Base-by-base conservation (phyloP, 495 filamentous ascomycete species). In the Penicillium subrubescens region DNA sequence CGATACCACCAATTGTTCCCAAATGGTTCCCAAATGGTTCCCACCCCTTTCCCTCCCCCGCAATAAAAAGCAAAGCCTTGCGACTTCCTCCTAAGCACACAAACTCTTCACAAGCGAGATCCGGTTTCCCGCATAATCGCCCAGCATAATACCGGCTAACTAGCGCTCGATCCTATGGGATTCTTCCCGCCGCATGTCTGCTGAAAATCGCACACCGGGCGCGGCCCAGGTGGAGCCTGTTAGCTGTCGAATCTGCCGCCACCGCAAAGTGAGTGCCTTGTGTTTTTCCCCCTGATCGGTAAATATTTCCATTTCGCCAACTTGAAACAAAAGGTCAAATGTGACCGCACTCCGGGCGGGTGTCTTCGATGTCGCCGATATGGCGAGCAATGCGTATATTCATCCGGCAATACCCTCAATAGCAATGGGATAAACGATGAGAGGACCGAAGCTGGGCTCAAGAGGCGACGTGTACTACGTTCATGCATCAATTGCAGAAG, bases 291-390 rank as follows among this genome's bases (percentile, higher is more conserved):
- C 25, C 48, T 25, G 48, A 52, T 14, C 25, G 48, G 27, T 52
- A 27, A 52, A 31, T 52, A 52, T 31, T 52, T 52, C 15, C 48
- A 8, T 52, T 52, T 52, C 12, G 25, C 48, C 48, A 31, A 52
- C 48, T 52, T 29, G 48, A n/a, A 52, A 52, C 25, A 48, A 50
- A 50, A 52, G 48, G 48, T 52, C 12, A 52, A 52, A 52, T 52
- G 48, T 52, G 48, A 52, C 25, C 48, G 48, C 48, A 52, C 48
- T 12, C 48, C 15, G 5, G 48, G 48, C 12, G 48, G 48, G 27
- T 52, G 48, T 25, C 48, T 52, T 6, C 48, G 48, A 52, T 52
- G 48, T 25, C 48, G 48, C 23, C 48, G 48, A n/a, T 52, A 52
- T 52, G 48, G 48, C 21, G 48, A 52, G 27, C 25, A 52, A 52